These are phyloP conservation scores for Phaffia rhodozyma DNA, from an alignment of 1,284 basidiomycete genomes.

Conservation along the genomic window DNA sequence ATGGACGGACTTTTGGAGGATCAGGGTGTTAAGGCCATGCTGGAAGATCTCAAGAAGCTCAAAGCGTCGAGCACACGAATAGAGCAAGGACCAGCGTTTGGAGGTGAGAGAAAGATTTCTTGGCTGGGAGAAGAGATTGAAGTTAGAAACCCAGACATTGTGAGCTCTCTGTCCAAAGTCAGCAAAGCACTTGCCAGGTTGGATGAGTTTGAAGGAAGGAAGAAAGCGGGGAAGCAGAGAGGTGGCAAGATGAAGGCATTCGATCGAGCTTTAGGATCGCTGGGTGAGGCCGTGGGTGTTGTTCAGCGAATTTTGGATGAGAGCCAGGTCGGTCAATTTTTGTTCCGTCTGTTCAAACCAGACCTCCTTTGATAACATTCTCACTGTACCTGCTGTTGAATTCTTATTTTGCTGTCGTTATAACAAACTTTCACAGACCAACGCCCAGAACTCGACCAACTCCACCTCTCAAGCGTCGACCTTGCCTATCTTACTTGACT, in stretches of 20 bases:
- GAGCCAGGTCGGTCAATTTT: background rate
- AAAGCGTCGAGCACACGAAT: constrained; percentile 24
- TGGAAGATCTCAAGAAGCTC: constrained; percentile 44
- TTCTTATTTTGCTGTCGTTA: no score
- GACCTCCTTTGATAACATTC: background rate
- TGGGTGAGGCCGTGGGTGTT: constrained; percentile 73
- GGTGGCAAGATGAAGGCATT: constrained; percentile 44
- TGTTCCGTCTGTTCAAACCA: background rate
- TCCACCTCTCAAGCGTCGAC: constrained; percentile 31
- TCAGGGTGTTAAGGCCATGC: constrained; percentile 18
- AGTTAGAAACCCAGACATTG: constrained; percentile 79
- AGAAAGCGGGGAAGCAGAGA: constrained; percentile 18
- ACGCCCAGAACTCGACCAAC: constrained; percentile 27
- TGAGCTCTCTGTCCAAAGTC: constrained; percentile 71
- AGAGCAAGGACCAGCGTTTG: no score
- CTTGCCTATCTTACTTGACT: constrained; percentile 61
- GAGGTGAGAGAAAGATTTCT: constrained; percentile 36
- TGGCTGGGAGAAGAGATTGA: constrained; percentile 81
- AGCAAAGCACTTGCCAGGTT: constrained; percentile 56
- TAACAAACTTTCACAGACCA: no score
- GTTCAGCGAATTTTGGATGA: background rate
- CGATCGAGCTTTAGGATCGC: constrained; percentile 63
- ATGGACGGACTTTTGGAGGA: constrained; percentile 49
- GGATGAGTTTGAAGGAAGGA: constrained; percentile 35
- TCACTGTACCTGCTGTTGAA: background rate